phyloP scores from a whole-genome alignment of 306 rosid genomes.

The Acacia acuminata region DNA sequence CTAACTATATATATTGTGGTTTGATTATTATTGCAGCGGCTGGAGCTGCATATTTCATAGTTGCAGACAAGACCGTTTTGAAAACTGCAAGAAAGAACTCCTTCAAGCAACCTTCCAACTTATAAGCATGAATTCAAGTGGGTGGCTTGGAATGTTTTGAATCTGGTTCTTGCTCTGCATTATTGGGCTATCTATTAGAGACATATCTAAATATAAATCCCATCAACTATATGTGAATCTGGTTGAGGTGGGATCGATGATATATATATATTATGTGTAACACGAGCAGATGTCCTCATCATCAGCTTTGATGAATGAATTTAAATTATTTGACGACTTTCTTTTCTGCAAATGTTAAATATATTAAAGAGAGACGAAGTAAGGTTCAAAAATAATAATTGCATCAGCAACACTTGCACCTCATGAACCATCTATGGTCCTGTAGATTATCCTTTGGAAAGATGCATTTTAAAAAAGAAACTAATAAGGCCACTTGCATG shows the following conservation, averaged over 20 bases:
- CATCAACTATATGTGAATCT: constrained; percentile 9
- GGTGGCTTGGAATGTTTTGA: background rate
- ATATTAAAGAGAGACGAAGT: background rate
- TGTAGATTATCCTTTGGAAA: background rate
- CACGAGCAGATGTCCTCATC: background rate
- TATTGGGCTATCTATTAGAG: background rate
- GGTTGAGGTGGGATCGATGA: background rate
- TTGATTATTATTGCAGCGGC: constrained; percentile 43
- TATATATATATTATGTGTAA: background rate
- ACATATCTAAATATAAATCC: constrained; percentile 7
- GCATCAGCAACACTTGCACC: constrained; percentile 46
- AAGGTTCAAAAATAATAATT: constrained; percentile 65
- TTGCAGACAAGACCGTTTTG: constrained; percentile 95
- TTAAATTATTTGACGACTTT: constrained; percentile 4
- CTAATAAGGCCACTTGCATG: background rate
- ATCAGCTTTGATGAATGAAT: constrained; percentile 38
- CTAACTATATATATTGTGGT: background rate
- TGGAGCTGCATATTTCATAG: constrained; percentile 97
- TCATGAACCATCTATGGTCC: background rate
- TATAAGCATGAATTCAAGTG: constrained; percentile 32
- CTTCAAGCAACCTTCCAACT: constrained; percentile 53
- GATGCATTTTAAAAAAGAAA: too few species aligned
- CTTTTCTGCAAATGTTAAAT: constrained; percentile 24
- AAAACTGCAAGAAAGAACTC: constrained; percentile 95
- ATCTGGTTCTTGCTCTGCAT: constrained; percentile 1